Base-by-base conservation (phyloP, 1,284 basidiomycete species). In the Ustilago trichophora region DNA sequence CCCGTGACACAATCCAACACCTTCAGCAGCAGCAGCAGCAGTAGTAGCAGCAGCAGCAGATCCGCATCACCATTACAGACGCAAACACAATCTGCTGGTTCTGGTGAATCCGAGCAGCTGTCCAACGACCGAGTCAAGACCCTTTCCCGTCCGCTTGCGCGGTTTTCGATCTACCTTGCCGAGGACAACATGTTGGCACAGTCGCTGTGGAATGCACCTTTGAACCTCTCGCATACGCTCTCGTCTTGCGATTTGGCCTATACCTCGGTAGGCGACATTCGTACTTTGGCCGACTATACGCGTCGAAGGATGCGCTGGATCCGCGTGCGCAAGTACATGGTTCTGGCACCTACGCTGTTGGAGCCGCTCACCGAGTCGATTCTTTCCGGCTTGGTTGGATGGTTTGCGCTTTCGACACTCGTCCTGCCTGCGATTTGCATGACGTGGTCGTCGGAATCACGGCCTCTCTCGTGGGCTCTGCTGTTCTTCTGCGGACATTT, bases 181-280 rank as follows among this genome's bases (percentile, higher is more conserved):
- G 79, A 81, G 32, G 79, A 81, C 64, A 81, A 81, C 45, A 81
- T 81, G 79, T 67, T 81, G 4, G 79, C 77, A 0, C 52, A 73
- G 24, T 74, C 78, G 36, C 56, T 81, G 4, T 80, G 75, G 76
- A 52, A 67, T 33, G 43, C 67, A 6, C 76, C 77, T 2, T 55
- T 78, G 25, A 35, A 46, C 11, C 73, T 80, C 7, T 64, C 66
- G 22, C 79, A 81, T 36, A 65, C 54, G 13, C 22, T 81, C 3
- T 51, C 71, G 13, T 60, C 67, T 0, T 75, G 54, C 36, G 73
- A 80, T 26, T 62, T 75, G 3, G 79, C 76, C 21, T 75, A 76
- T 40, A 78, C 73, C 9, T 65, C 73, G 8, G 77, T 81, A 0
- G 78, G 79, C 24, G 79, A 79, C 37, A 77, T 81, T 35, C 65